A percentile compares a stretch with the other conserved stretches of the same genome.
Conservation (phyloP, 1,139 yeast genomes). For the Blastobotrys illinoisensis region DNA sequence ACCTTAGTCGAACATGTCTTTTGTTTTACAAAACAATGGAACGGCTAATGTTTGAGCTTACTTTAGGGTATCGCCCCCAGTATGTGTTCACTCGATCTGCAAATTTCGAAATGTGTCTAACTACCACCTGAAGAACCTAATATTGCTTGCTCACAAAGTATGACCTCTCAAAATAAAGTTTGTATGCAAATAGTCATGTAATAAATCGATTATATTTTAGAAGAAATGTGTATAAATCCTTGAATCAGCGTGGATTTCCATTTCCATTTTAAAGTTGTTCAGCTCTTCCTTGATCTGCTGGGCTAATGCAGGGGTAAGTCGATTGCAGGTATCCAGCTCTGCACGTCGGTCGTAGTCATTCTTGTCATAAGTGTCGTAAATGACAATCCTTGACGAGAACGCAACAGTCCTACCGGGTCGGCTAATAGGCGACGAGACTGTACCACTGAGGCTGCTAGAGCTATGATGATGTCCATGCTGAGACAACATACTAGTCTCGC, state of each 20-base stretch:
- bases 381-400: slow-evolving; percentile 76
- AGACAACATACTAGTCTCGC: slow-evolving; percentile 17
- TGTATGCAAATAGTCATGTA: not conserved
- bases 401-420: slow-evolving; percentile 40
- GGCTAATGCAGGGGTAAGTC: slow-evolving; percentile 81
- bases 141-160: too few species aligned
- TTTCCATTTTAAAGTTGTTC: slow-evolving; percentile 59
- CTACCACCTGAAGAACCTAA: too few species aligned
- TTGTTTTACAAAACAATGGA: too few species aligned
- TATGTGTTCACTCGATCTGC: too few species aligned
- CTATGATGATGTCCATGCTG: slow-evolving; percentile 5
- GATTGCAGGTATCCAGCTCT: slow-evolving; percentile 89
- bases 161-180: not conserved
- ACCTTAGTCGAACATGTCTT: too few species aligned
- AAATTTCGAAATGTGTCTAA: too few species aligned
- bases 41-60: too few species aligned
- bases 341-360: slow-evolving; percentile 92
- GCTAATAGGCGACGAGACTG: not conserved
- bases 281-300: slow-evolving; percentile 84
- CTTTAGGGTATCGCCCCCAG: too few species aligned
- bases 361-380: slow-evolving; percentile 81
- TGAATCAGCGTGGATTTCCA: slow-evolving; percentile 78
- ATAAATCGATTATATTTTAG: slow-evolving; percentile 27
- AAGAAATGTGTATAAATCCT: slow-evolving; percentile 80
- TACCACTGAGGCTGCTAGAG: slow-evolving; percentile 2